phyloP scores from a whole-genome alignment of 2,329 filamentous ascomycete genomes.

The Cordyceps pruinosa region DNA sequence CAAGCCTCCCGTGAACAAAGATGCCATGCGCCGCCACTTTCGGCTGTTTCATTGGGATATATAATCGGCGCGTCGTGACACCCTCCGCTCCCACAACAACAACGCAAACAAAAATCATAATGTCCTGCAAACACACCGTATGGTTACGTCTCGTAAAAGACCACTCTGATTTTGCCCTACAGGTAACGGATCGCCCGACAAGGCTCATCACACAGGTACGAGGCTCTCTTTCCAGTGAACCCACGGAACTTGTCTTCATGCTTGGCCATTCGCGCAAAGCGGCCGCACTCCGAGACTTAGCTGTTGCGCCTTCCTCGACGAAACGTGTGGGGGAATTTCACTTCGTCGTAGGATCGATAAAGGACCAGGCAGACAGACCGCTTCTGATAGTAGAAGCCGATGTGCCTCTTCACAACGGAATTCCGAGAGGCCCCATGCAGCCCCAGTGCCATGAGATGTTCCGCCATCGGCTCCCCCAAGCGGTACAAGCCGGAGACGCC shows the following conservation, averaged over 20 bases:
- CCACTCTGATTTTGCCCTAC: not conserved
- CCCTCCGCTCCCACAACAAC: not conserved
- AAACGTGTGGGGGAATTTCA: not conserved
- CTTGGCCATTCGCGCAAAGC: not conserved
- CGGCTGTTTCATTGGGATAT: not conserved
- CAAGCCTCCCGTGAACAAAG: not conserved
- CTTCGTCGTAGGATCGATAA: not conserved
- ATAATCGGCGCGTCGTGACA: not conserved
- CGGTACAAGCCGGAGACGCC: not conserved
- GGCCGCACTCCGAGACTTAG: not conserved
- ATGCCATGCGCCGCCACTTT: not conserved
- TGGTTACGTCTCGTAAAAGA: not conserved
- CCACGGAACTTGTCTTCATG: not conserved
- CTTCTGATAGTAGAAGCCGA: not conserved
- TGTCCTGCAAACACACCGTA: not conserved
- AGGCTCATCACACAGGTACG: not conserved
- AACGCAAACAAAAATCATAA: not conserved
- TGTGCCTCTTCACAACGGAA: not conserved
- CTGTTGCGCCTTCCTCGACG: not conserved
- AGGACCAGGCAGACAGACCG: not conserved
- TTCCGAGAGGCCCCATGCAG: not conserved
- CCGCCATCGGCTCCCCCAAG: not conserved
- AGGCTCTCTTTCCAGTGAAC: not conserved
- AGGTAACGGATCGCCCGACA: not conserved
- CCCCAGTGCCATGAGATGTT: not conserved